Evolutionary conservation across 139 green algal genomes (phyloP), one percentile per base, ranked within the genome.

Genomic region (Axilococcus clingmanii): DNA sequence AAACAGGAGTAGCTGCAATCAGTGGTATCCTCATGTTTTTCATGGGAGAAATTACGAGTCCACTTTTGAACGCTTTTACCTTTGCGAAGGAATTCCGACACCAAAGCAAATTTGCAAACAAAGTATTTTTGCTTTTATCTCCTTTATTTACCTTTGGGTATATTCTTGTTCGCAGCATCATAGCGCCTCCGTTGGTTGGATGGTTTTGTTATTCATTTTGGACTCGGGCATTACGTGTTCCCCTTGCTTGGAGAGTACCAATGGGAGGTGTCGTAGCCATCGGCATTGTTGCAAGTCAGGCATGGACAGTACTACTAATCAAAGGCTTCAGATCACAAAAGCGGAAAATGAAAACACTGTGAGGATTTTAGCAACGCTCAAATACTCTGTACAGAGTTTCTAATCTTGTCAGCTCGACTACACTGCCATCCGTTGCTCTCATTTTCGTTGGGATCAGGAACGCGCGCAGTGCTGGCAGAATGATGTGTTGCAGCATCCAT

Each of bases 341-440:
- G n/a, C n/a, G n/a, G n/a, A n/a, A n/a, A n/a, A n/a, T n/a, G 33
- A 38, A 38, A 9, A 12, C 33, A 38, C 9, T n/a, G 11, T 9
- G 33, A 38, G 33, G 22, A 14, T 9, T 46, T 68, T 66, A 94
- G 59, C 88, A 96, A 11, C 88, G 61, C 72, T 96, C 88, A 73
- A 96, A 96, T 15, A 94, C 75, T 14, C 76, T 74, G 48, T 96
- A 96, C 6, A 96, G 72, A 19, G 76, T 68, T 55, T 94, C 86
- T 48, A 96, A 62, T 0, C 72, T 70, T 4, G 84, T 86, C 19
- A 96, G 59, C 68, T 95, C 75, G 29, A 93, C 49, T 7, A 85
- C 63, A 14, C 57, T 79, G 35, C 81, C 84, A 57, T 91, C 84
- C 4, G 45, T 69, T 11, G 72, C 71, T 2, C 75, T 57, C 30